These are phyloP conservation scores for Leccinum fuscescens DNA, from an alignment of 1,284 basidiomycete species.

Conservation along the genomic window DNA sequence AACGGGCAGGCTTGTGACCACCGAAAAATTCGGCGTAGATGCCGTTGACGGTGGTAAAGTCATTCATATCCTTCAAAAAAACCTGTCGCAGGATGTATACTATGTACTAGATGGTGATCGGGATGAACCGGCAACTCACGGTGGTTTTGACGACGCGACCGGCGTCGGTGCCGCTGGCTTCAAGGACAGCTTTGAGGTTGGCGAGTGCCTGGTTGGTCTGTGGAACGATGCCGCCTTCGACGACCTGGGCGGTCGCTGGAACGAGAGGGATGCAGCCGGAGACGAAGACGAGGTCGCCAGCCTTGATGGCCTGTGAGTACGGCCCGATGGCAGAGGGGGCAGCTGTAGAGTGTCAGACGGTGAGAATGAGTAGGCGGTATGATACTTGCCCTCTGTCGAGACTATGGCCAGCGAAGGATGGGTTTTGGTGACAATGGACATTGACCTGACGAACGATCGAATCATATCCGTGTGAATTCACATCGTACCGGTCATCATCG, in stretches of 20 bases:
- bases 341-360: conserved; percentile 42
- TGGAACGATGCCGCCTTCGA: conserved; percentile 76
- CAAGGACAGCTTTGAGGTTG: conserved; percentile 84
- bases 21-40: conserved; percentile 82
- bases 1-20: conserved; percentile 90
- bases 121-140: conserved; percentile 41
- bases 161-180: conserved; percentile 76
- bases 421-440: background rate
- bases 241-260: conserved; percentile 72
- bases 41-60: conserved; percentile 83
- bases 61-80: conserved; percentile 91
- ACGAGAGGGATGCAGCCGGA: conserved; percentile 90
- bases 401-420: background rate
- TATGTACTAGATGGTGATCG: background rate
- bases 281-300: conserved; percentile 83
- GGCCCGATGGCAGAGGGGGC: conserved; percentile 88
- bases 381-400: conserved; percentile 48
- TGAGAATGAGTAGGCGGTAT: no score
- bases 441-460: background rate
- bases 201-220: conserved; percentile 85
- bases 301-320: conserved; percentile 87
- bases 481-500: background rate
- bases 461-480: background rate
- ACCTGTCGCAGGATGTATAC: conserved; percentile 47
- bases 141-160: conserved; percentile 86